Base-by-base conservation (phyloP, 345 rosid genomes). In the Pugionium dolabratum region DNA sequence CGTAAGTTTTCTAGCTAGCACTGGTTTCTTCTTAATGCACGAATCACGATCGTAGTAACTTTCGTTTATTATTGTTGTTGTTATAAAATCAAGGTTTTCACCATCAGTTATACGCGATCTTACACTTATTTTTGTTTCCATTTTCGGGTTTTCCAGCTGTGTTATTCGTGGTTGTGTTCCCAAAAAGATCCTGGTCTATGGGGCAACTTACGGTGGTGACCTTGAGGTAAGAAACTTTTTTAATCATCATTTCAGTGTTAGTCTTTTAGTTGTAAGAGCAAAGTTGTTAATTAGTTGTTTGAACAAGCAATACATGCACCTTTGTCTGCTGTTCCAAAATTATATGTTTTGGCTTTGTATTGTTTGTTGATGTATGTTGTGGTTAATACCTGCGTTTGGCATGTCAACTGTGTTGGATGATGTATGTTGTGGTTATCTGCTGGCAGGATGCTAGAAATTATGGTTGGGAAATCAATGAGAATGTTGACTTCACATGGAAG, bases 161-260 rank as follows among this genome's bases (percentile, higher is more conserved):
- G 99, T 95, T 33, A 79, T 95, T 63, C 99, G 99, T 32, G 99
- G 99, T 59, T 95, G 99, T 80, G 99, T 95, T 73, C 99, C 99
- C 46, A 91, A 91, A 77, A 95, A 95, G 80, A 89, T 95, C 74
- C 75, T 95, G 72, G 99, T 95, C 2, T 95, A 95, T 79, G 99
- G 93, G 58, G 91, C 97, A 10, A 29, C 89, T 48, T 87, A 82
- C 66, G 90, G 96, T 70, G 95, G 97, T 77, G 99, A 95, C 74
- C 67, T 91, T 78, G 88, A 95, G 95, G 99, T 95, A 71, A 72
- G 67, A 45, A 28, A 2, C 31, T 9, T 3, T 11, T 33, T 67
- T 11, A 29, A 47, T 26, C 54, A 33, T 57, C 52, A 25, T 76
- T 47, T 49, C 30, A 44, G 1, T 51, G 59, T 10, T 6, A 47